These are phyloP conservation scores for Paracamarosporium sp. DNA, from an alignment of 2,329 filamentous ascomycete species.

Conservation along the genomic window DNA sequence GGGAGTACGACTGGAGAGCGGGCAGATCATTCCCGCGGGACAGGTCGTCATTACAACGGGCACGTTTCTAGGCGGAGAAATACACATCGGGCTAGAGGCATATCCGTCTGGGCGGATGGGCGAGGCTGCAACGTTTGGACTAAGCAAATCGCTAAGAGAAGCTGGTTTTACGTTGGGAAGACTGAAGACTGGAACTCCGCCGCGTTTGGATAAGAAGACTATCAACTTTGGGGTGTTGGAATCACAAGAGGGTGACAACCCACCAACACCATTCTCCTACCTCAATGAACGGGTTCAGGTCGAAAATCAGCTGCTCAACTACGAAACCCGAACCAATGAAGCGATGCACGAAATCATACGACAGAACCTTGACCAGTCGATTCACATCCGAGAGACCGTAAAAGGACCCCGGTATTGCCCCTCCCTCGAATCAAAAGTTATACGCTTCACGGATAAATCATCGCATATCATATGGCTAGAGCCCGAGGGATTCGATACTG, in stretches of 20 bases:
- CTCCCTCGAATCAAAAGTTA: constrained; percentile 91
- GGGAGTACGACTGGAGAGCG: constrained; percentile 86
- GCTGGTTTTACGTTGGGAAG: constrained; percentile 90
- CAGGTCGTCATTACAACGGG: constrained; percentile 95
- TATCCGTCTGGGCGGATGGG: constrained; percentile 92
- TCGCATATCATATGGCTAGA: constrained; percentile 95
- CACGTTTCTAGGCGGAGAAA: constrained; percentile 93
- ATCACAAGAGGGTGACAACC: constrained; percentile 80
- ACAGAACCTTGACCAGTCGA: constrained; percentile 90
- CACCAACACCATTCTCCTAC: constrained; percentile 90
- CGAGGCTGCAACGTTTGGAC: constrained; percentile 87
- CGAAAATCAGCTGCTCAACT: constrained; percentile 82
- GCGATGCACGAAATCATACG: constrained; percentile 83
- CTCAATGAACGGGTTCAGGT: constrained; percentile 81
- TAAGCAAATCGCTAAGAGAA: constrained; percentile 87
- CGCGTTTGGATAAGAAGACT: constrained; percentile 78
- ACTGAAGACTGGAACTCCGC: constrained; percentile 94
- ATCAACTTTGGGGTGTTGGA: constrained; percentile 80
- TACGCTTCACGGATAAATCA: constrained; percentile 81
- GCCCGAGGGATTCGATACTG: constrained; percentile 89
- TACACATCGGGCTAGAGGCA: constrained; percentile 86
- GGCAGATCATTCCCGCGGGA: constrained; percentile 79
- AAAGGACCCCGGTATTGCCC: constrained; percentile 95
- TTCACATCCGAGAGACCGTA: constrained; percentile 95
- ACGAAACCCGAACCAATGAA: constrained; percentile 86